A percentile compares a stretch with the other conserved stretches of the same genome.
Evolutionary conservation across 805 yeast genomes (phyloP).

Genomic region (Metschnikowia drakensbergensis): DNA sequence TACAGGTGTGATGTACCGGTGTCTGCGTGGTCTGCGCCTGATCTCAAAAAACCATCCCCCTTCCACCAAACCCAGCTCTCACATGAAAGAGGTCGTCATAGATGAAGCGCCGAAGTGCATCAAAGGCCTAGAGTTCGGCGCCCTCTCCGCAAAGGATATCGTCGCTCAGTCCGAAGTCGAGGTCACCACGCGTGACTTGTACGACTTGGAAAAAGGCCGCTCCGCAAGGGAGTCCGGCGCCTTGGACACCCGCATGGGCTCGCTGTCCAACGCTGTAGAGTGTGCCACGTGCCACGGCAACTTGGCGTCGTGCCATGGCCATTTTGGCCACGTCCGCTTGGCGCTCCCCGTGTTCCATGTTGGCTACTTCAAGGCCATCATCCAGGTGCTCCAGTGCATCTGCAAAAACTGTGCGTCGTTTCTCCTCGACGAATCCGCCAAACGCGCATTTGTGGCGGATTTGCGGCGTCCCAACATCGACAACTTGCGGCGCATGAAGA

Average conservation of each 20-base stretch:
- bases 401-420: constrained; percentile 87
- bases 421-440: constrained; percentile 67
- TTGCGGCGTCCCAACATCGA: constrained; percentile 85
- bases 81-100: constrained; percentile 49
- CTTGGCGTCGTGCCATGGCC: constrained; percentile 95
- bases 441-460: constrained; percentile 68
- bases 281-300: constrained; percentile 91
- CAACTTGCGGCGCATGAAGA: constrained; percentile 86
- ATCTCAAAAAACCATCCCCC: no score
- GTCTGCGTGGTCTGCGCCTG: background rate
- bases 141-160: constrained; percentile 87
- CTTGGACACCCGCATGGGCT: constrained; percentile 90
- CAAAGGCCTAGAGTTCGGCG: constrained; percentile 87
- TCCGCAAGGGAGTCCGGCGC: constrained; percentile 84
- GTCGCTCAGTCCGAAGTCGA: constrained; percentile 93
- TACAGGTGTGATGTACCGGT: no score
- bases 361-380: constrained; percentile 90
- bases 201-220: constrained; percentile 86
- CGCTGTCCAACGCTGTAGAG: constrained; percentile 77
- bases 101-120: constrained; percentile 89
- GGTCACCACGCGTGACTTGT: constrained; percentile 84
- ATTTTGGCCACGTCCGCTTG: constrained; percentile 89
- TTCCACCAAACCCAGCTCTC: no score
- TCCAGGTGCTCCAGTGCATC: constrained; percentile 81
- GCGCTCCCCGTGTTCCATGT: constrained; percentile 97